These are phyloP conservation scores for Apiotrichum montevideense DNA, from an alignment of 1,284 basidiomycete species.

Conservation along the genomic window DNA sequence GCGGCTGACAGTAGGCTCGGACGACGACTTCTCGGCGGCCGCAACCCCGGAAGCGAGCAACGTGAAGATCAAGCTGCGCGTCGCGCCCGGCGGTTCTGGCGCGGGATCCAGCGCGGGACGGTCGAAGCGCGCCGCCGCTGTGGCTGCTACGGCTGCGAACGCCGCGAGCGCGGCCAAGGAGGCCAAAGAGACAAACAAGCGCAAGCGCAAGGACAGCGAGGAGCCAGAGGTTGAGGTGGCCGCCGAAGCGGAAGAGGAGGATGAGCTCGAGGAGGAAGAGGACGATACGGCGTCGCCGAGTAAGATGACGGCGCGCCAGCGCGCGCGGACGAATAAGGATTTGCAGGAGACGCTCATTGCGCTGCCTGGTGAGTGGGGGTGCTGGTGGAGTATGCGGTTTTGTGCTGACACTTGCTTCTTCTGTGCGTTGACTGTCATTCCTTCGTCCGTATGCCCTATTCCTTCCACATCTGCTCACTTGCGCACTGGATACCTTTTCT, in stretches of 20 bases:
- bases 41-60: background rate
- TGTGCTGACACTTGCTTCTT: background rate
- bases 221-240: conserved; percentile 20
- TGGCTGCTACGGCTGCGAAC: background rate
- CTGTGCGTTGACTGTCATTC: background rate
- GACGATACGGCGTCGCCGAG: conserved; percentile 17
- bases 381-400: background rate
- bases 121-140: background rate
- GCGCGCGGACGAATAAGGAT: conserved; percentile 27
- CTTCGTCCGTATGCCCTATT: too few species aligned
- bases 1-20: conserved; percentile 7
- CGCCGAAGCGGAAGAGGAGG: conserved; percentile 6
- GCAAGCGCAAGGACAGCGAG: conserved; percentile 8
- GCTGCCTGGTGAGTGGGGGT: conserved; percentile 22
- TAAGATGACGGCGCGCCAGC: conserved; percentile 36
- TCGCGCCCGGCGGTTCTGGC: background rate
- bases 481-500: background rate
- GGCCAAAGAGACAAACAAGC: background rate
- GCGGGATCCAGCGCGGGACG: background rate
- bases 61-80: conserved; percentile 10
- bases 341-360: conserved; percentile 23
- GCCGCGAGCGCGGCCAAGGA: background rate
- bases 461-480: background rate
- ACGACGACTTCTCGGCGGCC: conserved; percentile 9
- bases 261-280: conserved; percentile 6